Evolutionary conservation across 345 rosid species (phyloP), one percentile per base, ranked within the genome.

Genomic region (Luvunga scandens): DNA sequence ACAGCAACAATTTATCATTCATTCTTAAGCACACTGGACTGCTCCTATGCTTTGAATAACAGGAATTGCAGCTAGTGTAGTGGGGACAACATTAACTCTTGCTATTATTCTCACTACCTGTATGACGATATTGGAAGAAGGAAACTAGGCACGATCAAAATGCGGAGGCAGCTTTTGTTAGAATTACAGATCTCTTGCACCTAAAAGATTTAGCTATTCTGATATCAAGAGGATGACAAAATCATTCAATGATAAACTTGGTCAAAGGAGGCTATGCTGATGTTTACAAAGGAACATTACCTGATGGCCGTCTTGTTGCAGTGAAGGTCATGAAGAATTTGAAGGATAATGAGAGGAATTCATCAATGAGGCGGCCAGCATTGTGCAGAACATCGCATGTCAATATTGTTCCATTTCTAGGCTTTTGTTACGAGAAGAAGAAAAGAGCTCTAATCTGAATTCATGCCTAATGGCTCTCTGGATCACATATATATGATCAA

Each of bases 351-450:
- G 84, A 0, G 87, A 86, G 72, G 89, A 84, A 6, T 89, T 89
- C 61, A 77, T 84, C 21, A 88, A 87, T 64, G 89, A 89, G 85
- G 90, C 86, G 30, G 86, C 81, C 0, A 84, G 86, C 80, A 87
- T 89, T 27, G n/a, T 74, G 88, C 31, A 72, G 80, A 73, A 89
- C 90, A 25, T 84, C 88, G 3, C 87, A 89, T 78, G 86, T 87
- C 5, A 87, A 89, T 69, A 63, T 89, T 19, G 90, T 87, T 7
- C 19, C 70, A 9, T 60, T 87, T 1, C 55, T 87, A 1, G 90
- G 90, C 1, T 87, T 84, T 36, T 87, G 92, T 72, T 85, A 76
- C 4, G 75, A 81, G 45, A 83, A 77, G 69, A 79, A 68, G 0
- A 82, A 78, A 62, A 73, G 85, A 76, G 88, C 87, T 24, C 38